Base-by-base conservation (phyloP, 164 flowering plant genomes). In the Liquidambar formosana region DNA sequence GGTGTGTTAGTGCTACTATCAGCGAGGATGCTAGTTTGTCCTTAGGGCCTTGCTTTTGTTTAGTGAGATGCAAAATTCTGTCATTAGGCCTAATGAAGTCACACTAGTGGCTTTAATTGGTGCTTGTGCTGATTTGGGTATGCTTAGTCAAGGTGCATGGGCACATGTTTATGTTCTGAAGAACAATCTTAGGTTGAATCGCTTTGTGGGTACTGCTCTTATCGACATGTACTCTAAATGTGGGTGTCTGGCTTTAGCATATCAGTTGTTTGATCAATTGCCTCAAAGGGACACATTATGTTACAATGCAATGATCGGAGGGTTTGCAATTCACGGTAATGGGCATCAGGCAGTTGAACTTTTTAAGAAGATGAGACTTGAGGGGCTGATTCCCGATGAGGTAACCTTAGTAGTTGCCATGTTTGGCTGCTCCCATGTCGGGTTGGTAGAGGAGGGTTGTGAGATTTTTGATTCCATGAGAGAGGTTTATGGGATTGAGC, bases 241-340 rank as follows among this genome's bases (percentile, higher is more conserved):
- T 43, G 93, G 93, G 45, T 75, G 71, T 65, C 66, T 82, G 0
- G 53, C 66, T 66, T 65, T 79, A 22, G 86, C 89, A 5, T 44
- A 41, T 27, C 83, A 83, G 43, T 51, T 88, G 75, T 86, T 86
- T 43, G 80, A 77, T 74, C 44, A 78, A 79, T 66, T 89, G 80
- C 78, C 75, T 45, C 60, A 72, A 4, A 84, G 72, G 52, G 90
- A 87, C 67, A 73, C 75, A 43, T 69, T 80, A 26, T 85, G 88
- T 71, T 87, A 82, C 73, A 89, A 84, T 78, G 87, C 84, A n/a
- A 86, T 85, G 88, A 86, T 87, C 15, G 75, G 84, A 19, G 90
- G 88, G 4, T 74, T 83, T 19, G 90, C 82, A 4, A 67, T 77
- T 74, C 85, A 87, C 58, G 94, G 91, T 1, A 68, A 57, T 26